Evolutionary conservation across 768 basidiomycete species (phyloP).

Genomic region (Gyrodon lividus): DNA sequence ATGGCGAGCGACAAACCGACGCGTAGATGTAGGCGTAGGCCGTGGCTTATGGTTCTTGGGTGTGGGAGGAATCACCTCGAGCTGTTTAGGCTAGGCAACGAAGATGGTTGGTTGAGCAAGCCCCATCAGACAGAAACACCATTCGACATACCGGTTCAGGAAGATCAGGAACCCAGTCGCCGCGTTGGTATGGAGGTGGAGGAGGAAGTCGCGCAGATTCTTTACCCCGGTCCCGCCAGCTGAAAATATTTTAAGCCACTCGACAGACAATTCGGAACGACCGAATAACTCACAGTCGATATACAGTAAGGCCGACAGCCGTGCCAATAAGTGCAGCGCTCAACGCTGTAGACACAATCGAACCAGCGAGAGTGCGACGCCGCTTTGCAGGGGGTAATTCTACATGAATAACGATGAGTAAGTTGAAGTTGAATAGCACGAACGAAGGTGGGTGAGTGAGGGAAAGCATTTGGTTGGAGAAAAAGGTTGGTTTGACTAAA

Average conservation of each 20-base stretch:
- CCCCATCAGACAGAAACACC: not conserved
- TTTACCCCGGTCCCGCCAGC: slow-evolving; percentile 80
- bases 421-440: slow-evolving; percentile 34
- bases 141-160: slow-evolving; percentile 33
- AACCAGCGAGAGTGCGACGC: slow-evolving; percentile 77
- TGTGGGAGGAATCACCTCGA: slow-evolving; percentile 38
- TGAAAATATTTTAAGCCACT: slow-evolving; percentile 26
- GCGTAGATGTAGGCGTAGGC: slow-evolving; percentile 27
- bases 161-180: slow-evolving; percentile 50
- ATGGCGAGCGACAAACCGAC: slow-evolving; percentile 37
- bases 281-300: slow-evolving; percentile 65
- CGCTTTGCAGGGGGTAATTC: slow-evolving; percentile 77
- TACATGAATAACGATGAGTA: slow-evolving; percentile 55
- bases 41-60: slow-evolving; percentile 40
- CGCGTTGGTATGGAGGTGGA: slow-evolving; percentile 67
- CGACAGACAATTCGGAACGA: not conserved
- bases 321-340: slow-evolving; percentile 84
- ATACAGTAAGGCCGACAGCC: slow-evolving; percentile 84
- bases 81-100: slow-evolving; percentile 25
- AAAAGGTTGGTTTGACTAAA: slow-evolving; percentile 20
- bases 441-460: slow-evolving; percentile 18
- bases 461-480: slow-evolving; percentile 8
- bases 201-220: slow-evolving; percentile 43
- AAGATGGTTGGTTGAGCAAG: slow-evolving; percentile 11
- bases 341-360: slow-evolving; percentile 80